Base-by-base conservation (phyloP, 768 basidiomycete genomes). In the Rhodosporidiobolus odoratus region DNA sequence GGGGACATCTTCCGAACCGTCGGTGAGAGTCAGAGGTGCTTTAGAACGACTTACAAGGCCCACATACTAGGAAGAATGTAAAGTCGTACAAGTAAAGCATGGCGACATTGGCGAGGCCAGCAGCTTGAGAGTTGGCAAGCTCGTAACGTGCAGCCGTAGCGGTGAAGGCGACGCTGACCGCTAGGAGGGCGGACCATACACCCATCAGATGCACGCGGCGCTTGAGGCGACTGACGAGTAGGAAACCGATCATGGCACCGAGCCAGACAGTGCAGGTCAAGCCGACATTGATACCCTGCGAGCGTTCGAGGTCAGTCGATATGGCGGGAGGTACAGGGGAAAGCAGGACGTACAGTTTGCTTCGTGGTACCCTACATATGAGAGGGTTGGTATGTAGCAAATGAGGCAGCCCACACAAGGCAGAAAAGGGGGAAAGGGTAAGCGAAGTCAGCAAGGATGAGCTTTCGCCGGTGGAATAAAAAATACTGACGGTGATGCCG, bases 401-500 rank as follows among this genome's bases (percentile, higher is more conserved):
- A n/a, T n/a, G n/a, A n/a, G n/a, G n/a, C n/a, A n/a, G n/a, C n/a
- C n/a, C n/a, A n/a, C n/a, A n/a, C n/a, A n/a, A n/a, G n/a, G n/a
- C n/a, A n/a, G n/a, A n/a, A n/a, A n/a, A n/a, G n/a, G n/a, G n/a
- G n/a, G n/a, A n/a, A n/a, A n/a, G n/a, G n/a, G n/a, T n/a, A n/a
- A n/a, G n/a, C n/a, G n/a, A n/a, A n/a, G n/a, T n/a, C n/a, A n/a
- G n/a, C n/a, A n/a, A n/a, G n/a, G n/a, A n/a, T n/a, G n/a, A n/a
- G n/a, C n/a, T n/a, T n/a, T n/a, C n/a, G n/a, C n/a, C n/a, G n/a
- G n/a, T n/a, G n/a, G n/a, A n/a, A n/a, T n/a, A n/a, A n/a, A n/a
- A n/a, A n/a, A n/a, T n/a, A n/a, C n/a, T n/a, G n/a, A n/a, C 74
- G 34, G 79, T 80, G 67, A 81, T 80, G 30, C 80, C 80, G 59